A percentile compares a stretch with the other conserved stretches of the same genome.
Evolutionary conservation across 148 eudicot species (phyloP).

Genomic region (Diospyros lotus): DNA sequence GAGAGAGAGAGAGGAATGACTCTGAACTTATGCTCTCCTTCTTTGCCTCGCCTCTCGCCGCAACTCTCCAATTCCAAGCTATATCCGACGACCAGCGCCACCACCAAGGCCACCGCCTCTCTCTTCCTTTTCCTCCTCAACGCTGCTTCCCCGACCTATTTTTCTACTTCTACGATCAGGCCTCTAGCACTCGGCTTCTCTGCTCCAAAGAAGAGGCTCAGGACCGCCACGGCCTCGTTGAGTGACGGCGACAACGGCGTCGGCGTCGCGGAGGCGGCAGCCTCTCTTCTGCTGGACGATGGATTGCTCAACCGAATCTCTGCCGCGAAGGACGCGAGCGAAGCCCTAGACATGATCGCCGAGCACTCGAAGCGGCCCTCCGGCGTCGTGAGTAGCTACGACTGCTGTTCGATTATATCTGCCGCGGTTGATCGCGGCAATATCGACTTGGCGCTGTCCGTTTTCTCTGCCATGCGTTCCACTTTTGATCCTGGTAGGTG

Average conservation of each 20-base stretch:
- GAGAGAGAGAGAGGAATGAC: constrained; percentile 14
- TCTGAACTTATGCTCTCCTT: constrained; percentile 30
- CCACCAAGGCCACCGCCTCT: constrained; percentile 2
- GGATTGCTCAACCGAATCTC: constrained; percentile 47
- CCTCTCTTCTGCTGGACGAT: constrained; percentile 23
- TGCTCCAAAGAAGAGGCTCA: constrained; percentile 5
- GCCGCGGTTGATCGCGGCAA: constrained; percentile 69
- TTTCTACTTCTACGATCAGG: neutral
- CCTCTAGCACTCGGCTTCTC: neutral
- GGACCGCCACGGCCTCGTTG: constrained; percentile 14
- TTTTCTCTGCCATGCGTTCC: constrained; percentile 77
- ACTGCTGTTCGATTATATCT: constrained; percentile 60
- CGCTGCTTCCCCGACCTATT: neutral
- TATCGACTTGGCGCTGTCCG: constrained; percentile 72
- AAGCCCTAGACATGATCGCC: constrained; percentile 48
- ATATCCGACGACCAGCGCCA: neutral
- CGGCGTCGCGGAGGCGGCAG: constrained; percentile 3
- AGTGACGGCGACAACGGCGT: constrained; percentile 21
- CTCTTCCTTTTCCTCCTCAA: constrained; percentile 22
- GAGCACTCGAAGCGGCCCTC: constrained; percentile 29
- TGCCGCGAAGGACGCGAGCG: constrained; percentile 50
- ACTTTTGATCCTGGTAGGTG: constrained; percentile 55
- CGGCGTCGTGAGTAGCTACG: constrained; percentile 44
- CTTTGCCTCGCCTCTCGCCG: constrained; percentile 20
- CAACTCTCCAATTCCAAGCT: neutral